A percentile compares a stretch with the other conserved stretches of the same genome.
These are phyloP conservation scores for Helianthus tuberosus DNA, from an alignment of 129 eudicot species.

Conservation along the genomic window DNA sequence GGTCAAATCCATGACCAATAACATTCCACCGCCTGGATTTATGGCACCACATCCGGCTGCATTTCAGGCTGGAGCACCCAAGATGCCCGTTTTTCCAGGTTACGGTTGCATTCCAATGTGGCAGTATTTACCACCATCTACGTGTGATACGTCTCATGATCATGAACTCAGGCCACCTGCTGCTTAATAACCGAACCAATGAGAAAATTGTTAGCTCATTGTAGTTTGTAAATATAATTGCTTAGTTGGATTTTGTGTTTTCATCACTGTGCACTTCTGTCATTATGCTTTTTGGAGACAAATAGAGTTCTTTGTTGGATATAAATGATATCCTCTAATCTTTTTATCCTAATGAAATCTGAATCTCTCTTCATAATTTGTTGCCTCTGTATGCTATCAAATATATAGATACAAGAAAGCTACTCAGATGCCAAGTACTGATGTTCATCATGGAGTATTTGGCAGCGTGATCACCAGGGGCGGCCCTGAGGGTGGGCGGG, in stretches of 20 bases:
- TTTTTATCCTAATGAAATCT: slow-evolving; percentile 1
- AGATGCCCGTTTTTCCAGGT: slow-evolving; percentile 77
- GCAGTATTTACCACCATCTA: slow-evolving; percentile 73
- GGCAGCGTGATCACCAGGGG: no score
- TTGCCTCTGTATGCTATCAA: no score
- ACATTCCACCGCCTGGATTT: slow-evolving; percentile 52
- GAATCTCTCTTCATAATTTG: neutral
- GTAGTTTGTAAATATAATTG: slow-evolving; percentile 36
- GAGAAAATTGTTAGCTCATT: slow-evolving; percentile 18
- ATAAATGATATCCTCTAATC: slow-evolving; percentile 21
- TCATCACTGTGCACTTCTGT: slow-evolving; percentile 14
- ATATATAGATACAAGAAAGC: no score
- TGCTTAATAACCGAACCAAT: slow-evolving; percentile 43
- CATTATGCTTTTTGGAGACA: slow-evolving; percentile 25
- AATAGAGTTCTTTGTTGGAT: slow-evolving; percentile 33
- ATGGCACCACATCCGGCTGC: slow-evolving; percentile 62
- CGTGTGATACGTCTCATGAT: slow-evolving; percentile 80
- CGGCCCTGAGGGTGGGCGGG: no score
- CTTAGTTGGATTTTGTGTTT: slow-evolving; percentile 14
- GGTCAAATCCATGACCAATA: slow-evolving; percentile 54
- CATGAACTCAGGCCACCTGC: slow-evolving; percentile 98
- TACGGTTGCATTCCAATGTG: slow-evolving; percentile 83
- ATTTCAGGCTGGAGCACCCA: slow-evolving; percentile 56
- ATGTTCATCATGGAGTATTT: neutral
- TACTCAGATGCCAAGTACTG: no score